Percentiles rank a stretch among this genome's conserved stretches.
Evolutionary conservation across 768 basidiomycete genomes (phyloP).

Genomic region (Russula dissimulans): DNA sequence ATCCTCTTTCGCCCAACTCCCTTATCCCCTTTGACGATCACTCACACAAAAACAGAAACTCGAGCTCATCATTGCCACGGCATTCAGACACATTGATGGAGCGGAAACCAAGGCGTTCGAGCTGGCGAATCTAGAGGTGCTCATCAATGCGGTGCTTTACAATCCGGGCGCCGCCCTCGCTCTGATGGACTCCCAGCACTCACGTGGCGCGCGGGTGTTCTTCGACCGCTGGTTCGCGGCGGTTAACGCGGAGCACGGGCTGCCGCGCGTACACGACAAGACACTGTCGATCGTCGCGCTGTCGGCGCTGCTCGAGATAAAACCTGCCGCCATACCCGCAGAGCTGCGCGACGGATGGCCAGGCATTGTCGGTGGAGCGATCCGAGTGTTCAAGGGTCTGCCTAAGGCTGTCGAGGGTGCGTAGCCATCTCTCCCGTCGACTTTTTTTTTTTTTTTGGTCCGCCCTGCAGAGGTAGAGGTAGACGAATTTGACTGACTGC

Average conservation of each 20-base stretch:
- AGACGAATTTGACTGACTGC: not conserved
- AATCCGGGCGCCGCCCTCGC: slow-evolving; percentile 71
- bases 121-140: slow-evolving; percentile 73
- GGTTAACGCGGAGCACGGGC: slow-evolving; percentile 46
- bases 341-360: slow-evolving; percentile 63
- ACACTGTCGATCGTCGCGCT: slow-evolving; percentile 71
- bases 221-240: slow-evolving; percentile 79
- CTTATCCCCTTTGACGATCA: not conserved
- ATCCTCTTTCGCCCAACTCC: not conserved
- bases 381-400: slow-evolving; percentile 69
- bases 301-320: slow-evolving; percentile 67
- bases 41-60: slow-evolving; percentile 38
- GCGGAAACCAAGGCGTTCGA: slow-evolving; percentile 54
- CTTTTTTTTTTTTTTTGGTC: not conserved
- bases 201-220: slow-evolving; percentile 62
- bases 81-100: slow-evolving; percentile 51
- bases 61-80: slow-evolving; percentile 52
- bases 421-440: slow-evolving; percentile 12
- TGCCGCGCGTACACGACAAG: slow-evolving; percentile 88
- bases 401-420: slow-evolving; percentile 71
- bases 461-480: not conserved
- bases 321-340: slow-evolving; percentile 46
- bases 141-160: slow-evolving; percentile 77
- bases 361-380: slow-evolving; percentile 56
- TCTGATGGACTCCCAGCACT: slow-evolving; percentile 53